Base-by-base conservation (phyloP, 345 rosid species). In the Lepidium africanum region DNA sequence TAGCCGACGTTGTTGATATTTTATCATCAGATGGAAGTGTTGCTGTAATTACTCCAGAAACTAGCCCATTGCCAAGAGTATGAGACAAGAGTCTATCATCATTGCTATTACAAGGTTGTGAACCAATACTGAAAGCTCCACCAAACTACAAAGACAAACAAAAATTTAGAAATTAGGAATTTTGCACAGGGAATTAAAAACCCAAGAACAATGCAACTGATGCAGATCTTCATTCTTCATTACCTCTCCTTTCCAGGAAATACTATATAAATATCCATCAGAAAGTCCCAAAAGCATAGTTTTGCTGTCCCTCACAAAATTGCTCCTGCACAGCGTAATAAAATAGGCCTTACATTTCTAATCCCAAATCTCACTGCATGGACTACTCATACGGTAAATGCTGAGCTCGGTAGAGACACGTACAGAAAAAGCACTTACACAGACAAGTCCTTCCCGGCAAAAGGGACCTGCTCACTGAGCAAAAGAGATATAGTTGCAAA, bases 181-280 rank as follows among this genome's bases (percentile, higher is more conserved):
- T 45, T 0, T 17, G 41, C 23, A 51, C 9, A 16, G 19, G 23
- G 61, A 45, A 8, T 11, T 1, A 4, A 2, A 19, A 8, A 3
- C 43, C 58, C 32, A 52, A 57, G 41, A 37, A 65, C 50, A 52
- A 60, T 11, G 27, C 12, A 65, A 52, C 10, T 14, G 35, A 73
- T 35, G 42, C 27, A 69, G 19, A 65, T 42, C 51, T 54, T 35
- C 23, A 71, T 77, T 42, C 51, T 54, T 35, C 23, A 71, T 77
- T 88, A 93, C 98, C 98, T 93, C 97, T 57, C 96, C 98, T 74
- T 90, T 93, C 98, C 98, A 93, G 19, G 98, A 93, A 60, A 90
- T 83, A 62, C 86, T 81, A 72, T 84, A 88, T 41, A 93, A 75
- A 71, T 82, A 85, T 71, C 98, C 98, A 76, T 84, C 78, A 36